phyloP scores from a whole-genome alignment of 202 grass and related monocot genomes.

The Zoysia matrella region DNA sequence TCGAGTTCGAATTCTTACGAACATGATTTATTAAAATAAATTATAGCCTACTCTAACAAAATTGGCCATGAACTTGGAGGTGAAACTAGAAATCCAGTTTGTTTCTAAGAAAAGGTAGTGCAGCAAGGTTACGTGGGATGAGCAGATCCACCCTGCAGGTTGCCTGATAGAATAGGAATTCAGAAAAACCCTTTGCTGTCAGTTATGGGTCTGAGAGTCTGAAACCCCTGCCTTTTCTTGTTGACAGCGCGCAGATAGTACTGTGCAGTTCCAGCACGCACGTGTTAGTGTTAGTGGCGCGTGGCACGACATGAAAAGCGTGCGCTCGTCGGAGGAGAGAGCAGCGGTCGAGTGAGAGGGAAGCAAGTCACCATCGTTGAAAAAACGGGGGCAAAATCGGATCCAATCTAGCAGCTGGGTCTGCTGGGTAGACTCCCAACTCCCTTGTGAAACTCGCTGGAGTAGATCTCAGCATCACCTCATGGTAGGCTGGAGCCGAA shows the following conservation, averaged over 20 bases:
- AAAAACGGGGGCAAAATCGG: conserved; percentile 25
- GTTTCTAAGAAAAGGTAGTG: not conserved
- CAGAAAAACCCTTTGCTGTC: too few species aligned
- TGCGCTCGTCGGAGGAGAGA: not conserved
- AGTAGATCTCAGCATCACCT: conserved; percentile 7
- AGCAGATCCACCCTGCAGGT: not conserved
- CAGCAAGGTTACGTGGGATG: not conserved
- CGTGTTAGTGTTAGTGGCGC: not conserved
- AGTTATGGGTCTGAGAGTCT: too few species aligned
- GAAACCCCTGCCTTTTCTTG: too few species aligned
- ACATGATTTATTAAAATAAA: too few species aligned
- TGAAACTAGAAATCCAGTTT: not conserved
- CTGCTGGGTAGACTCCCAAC: not conserved
- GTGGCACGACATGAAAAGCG: conserved; percentile 19
- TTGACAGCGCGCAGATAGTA: too few species aligned
- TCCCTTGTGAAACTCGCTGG: conserved; percentile 19
- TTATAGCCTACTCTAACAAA: not conserved
- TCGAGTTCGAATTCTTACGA: too few species aligned
- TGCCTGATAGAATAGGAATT: too few species aligned
- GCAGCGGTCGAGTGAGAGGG: conserved; percentile 21
- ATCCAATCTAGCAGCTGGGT: conserved; percentile 30
- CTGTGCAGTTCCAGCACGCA: too few species aligned
- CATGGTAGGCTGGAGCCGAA: not conserved
- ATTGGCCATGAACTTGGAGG: not conserved
- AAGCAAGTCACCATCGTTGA: conserved; percentile 14